Conservation (phyloP, 2,329 filamentous ascomycete species). For the Cladosporium sp. region DNA sequence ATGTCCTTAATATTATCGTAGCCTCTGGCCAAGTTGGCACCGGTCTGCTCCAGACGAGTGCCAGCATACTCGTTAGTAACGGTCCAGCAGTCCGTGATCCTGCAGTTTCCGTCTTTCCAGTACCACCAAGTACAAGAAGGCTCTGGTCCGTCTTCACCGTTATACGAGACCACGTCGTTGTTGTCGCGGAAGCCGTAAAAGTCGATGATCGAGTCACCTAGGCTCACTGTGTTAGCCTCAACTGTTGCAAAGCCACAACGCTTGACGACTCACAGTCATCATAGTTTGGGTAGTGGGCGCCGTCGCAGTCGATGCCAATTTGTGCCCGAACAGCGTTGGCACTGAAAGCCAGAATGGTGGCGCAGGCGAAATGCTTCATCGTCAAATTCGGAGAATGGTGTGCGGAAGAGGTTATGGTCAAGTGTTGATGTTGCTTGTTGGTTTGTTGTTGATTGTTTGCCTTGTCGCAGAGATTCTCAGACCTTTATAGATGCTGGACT, state of each 20-base stretch:
- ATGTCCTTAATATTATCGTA: not conserved
- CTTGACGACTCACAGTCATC: not conserved
- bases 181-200: not conserved
- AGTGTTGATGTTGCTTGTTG: not conserved
- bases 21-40: not conserved
- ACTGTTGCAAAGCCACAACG: not conserved
- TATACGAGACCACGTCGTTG: not conserved
- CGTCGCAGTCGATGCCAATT: conserved; percentile 1
- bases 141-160: not conserved
- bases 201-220: not conserved
- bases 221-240: not conserved
- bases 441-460: not conserved
- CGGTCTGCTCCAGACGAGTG: not conserved
- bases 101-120: conserved; percentile 1
- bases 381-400: not conserved
- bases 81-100: not conserved
- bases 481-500: no score
- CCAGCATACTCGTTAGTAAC: not conserved
- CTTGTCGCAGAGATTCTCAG: no score
- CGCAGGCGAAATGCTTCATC: not conserved
- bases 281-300: not conserved
- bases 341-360: not conserved
- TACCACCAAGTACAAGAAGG: conserved; percentile 1
- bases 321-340: not conserved
- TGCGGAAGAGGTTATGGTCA: not conserved